phyloP scores from a whole-genome alignment of 1,284 basidiomycete species.

The Cutaneotrichosporon arboriforme region DNA sequence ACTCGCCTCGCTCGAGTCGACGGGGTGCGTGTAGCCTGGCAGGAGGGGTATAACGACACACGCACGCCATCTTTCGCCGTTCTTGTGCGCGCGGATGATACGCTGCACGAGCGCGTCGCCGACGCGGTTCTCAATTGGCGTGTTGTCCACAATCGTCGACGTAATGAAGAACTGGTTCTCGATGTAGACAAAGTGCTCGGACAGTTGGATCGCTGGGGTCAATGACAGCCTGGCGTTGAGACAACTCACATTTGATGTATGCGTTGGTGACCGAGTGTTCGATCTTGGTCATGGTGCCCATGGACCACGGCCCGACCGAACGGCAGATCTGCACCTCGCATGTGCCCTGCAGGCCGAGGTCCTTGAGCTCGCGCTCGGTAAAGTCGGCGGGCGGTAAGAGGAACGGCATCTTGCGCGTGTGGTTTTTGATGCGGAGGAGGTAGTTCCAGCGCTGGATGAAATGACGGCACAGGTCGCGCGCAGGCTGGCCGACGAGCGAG shows the following conservation, averaged over 20 bases:
- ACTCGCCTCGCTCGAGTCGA: conserved; percentile 87
- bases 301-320: conserved; percentile 91
- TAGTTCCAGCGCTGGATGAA: conserved; percentile 95
- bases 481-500: conserved; percentile 94
- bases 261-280: conserved; percentile 95
- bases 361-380: conserved; percentile 69
- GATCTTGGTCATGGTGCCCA: conserved; percentile 77
- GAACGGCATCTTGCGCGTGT: conserved; percentile 87
- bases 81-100: conserved; percentile 81
- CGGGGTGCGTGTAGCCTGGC: conserved; percentile 88
- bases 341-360: conserved; percentile 83
- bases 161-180: conserved; percentile 99
- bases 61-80: conserved; percentile 80
- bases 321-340: conserved; percentile 97
- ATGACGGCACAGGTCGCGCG: conserved; percentile 88
- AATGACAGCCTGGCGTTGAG: not conserved
- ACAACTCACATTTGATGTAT: conserved; percentile 70
- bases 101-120: conserved; percentile 90
- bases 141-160: conserved; percentile 80
- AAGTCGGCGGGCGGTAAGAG: conserved; percentile 91
- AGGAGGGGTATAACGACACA: conserved; percentile 88
- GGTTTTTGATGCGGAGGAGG: conserved; percentile 89
- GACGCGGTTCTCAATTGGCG: conserved; percentile 85
- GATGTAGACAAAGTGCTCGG: conserved; percentile 60
- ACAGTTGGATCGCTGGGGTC: conserved; percentile 79